A percentile compares a stretch with the other conserved stretches of the same genome.
These are phyloP conservation scores for Colletotrichum nymphaeae DNA, from an alignment of 2,329 filamentous ascomycete genomes.

Conservation along the genomic window DNA sequence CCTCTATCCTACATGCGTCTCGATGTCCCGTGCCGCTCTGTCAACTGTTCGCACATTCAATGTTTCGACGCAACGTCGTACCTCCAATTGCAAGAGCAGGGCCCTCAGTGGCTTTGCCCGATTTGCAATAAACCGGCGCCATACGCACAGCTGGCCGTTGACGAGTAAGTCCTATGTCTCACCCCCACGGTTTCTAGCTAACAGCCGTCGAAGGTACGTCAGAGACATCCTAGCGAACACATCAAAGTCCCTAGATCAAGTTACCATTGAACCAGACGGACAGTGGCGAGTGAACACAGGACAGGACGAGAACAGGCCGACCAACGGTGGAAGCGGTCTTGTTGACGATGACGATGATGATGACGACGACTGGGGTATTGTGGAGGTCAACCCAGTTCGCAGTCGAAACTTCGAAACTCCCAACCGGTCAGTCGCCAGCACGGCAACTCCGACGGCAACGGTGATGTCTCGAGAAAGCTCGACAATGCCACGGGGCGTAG, in stretches of 20 bases:
- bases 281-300: conserved; percentile 69
- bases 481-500: conserved; percentile 48
- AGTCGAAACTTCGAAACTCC: conserved; percentile 51
- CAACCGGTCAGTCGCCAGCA: conserved; percentile 47
- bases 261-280: conserved; percentile 90
- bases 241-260: conserved; percentile 78
- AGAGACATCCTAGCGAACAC: conserved; percentile 86
- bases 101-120: conserved; percentile 95
- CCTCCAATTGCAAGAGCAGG: conserved; percentile 93
- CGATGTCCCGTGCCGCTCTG: conserved; percentile 80
- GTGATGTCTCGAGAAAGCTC: conserved; percentile 51
- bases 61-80: conserved; percentile 96
- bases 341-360: conserved; percentile 50
- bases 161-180: conserved; percentile 71
- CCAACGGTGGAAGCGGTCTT: conserved; percentile 40
- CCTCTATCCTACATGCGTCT: conserved; percentile 90
- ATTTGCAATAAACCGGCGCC: conserved; percentile 87
- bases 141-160: conserved; percentile 86
- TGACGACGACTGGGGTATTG: conserved; percentile 64
- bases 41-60: conserved; percentile 86
- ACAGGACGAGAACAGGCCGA: conserved; percentile 43
- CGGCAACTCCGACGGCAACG: conserved; percentile 50
- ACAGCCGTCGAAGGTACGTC: conserved; percentile 72
- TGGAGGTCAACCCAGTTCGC: conserved; percentile 52
- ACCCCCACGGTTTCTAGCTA: conserved; percentile 25